These are phyloP conservation scores for Rhodotorula kratochvilovae DNA, from an alignment of 768 basidiomycete genomes.

Conservation along the genomic window DNA sequence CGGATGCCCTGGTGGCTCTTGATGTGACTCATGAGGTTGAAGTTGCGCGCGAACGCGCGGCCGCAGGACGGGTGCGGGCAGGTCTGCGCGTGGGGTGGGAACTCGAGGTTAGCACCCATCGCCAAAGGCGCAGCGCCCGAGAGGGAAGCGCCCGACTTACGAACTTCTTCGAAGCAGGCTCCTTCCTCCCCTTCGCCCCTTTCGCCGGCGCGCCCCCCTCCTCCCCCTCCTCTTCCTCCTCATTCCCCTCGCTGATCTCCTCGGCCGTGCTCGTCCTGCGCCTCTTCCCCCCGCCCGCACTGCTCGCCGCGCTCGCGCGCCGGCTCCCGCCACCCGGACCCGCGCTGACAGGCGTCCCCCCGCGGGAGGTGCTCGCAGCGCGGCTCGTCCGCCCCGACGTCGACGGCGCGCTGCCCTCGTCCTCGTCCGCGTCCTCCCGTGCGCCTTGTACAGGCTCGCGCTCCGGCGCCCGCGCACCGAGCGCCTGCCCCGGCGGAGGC, in stretches of 20 bases:
- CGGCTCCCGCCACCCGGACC: not conserved
- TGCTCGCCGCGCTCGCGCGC: not conserved
- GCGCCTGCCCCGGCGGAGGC: no score
- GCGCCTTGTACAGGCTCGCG: no score
- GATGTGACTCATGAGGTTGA: conserved; percentile 38
- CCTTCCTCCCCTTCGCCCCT: not conserved
- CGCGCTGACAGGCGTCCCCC: not conserved
- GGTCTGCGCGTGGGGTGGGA: conserved; percentile 1
- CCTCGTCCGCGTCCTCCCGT: not conserved
- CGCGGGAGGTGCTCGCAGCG: not conserved
- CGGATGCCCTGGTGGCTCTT: conserved; percentile 38
- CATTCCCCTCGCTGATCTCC: not conserved
- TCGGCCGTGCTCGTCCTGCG: conserved; percentile 11
- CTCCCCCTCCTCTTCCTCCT: not conserved
- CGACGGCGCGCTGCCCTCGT: not conserved
- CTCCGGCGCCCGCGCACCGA: no score
- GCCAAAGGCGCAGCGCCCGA: no score
- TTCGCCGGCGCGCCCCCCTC: not conserved
- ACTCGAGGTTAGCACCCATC: not conserved
- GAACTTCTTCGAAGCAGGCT: conserved; percentile 9
- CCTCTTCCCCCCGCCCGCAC: conserved; percentile 54
- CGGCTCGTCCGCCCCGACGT: not conserved
- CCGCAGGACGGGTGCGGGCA: conserved; percentile 35
- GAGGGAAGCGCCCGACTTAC: not conserved
- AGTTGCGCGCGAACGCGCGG: conserved; percentile 34